Percentiles rank a stretch among this genome's conserved stretches.
phyloP scores from a whole-genome alignment of 1,139 yeast species.

The Kodamaea plutei region DNA sequence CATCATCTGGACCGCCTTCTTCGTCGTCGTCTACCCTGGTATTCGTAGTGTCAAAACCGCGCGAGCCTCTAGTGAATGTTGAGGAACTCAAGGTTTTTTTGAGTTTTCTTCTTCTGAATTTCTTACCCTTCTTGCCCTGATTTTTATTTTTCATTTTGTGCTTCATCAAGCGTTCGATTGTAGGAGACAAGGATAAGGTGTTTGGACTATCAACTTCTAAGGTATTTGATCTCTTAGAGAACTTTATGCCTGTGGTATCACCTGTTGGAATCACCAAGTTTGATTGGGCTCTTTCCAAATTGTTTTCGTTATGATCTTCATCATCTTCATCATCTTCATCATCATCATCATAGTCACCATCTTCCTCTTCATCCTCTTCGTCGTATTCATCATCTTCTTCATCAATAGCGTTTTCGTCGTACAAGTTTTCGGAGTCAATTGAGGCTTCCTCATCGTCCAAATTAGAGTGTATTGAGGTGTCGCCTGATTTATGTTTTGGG shows the following conservation, averaged over 20 bases:
- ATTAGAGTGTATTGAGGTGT: background rate
- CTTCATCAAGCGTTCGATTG: slow-evolving; percentile 28
- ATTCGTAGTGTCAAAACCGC: slow-evolving; percentile 5
- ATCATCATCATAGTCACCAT: slow-evolving; percentile 14
- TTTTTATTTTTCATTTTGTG: slow-evolving; percentile 16
- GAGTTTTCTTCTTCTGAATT: slow-evolving; percentile 8
- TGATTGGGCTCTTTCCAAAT: slow-evolving; percentile 27
- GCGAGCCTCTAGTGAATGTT: background rate
- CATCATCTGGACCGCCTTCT: slow-evolving; percentile 11
- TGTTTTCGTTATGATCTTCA: slow-evolving; percentile 12
- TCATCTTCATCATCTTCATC: slow-evolving; percentile 14
- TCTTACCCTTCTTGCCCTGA: slow-evolving; percentile 6
- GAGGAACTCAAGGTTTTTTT: slow-evolving; percentile 8
- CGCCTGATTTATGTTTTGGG: background rate
- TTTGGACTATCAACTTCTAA: slow-evolving; percentile 33
- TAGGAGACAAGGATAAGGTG: slow-evolving; percentile 35
- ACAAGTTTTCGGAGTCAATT: slow-evolving; percentile 18
- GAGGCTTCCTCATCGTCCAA: slow-evolving; percentile 19
- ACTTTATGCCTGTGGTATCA: slow-evolving; percentile 32
- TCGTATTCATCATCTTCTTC: slow-evolving; percentile 13
- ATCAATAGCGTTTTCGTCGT: slow-evolving; percentile 7
- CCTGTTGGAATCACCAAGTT: slow-evolving; percentile 32
- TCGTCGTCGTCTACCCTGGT: slow-evolving; percentile 15
- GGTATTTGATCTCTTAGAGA: slow-evolving; percentile 44
- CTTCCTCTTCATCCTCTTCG: slow-evolving; percentile 14